Conservation (phyloP, 2,329 filamentous ascomycete species). For the Sporothrix luriei region DNA sequence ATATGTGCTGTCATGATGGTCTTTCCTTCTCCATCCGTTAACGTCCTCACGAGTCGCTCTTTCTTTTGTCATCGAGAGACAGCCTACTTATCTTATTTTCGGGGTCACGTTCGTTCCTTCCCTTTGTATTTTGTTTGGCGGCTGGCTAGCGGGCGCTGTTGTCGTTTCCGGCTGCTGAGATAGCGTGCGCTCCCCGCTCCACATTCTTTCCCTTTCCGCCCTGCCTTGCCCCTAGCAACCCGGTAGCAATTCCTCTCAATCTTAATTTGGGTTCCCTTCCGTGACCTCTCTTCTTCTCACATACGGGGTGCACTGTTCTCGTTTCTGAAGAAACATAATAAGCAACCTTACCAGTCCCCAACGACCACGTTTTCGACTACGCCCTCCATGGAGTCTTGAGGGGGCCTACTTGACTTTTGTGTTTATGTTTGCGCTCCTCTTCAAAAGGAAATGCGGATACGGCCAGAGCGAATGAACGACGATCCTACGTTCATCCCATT, state of each 20-base stretch:
- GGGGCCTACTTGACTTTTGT: background rate
- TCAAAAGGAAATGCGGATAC: background rate
- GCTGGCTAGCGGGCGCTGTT: background rate
- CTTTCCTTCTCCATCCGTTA: background rate
- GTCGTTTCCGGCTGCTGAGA: slow-evolving; percentile 1
- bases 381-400: slow-evolving; percentile 25
- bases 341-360: background rate
- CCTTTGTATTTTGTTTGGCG: slow-evolving; percentile 12
- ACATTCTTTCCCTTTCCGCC: slow-evolving; percentile 21
- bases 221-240: slow-evolving; percentile 29
- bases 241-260: slow-evolving; percentile 15
- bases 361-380: background rate
- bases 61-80: background rate
- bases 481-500: background rate
- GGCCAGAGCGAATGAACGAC: background rate
- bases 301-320: background rate
- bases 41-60: background rate
- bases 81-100: background rate
- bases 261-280: slow-evolving; percentile 14
- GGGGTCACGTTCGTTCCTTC: slow-evolving; percentile 20
- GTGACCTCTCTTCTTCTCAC: background rate
- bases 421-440: background rate
- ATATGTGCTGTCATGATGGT: background rate
- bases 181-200: slow-evolving; percentile 13
- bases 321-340: background rate